phyloP scores from a whole-genome alignment of 31 red algal species.

The Porphyra umbilicalis region DNA sequence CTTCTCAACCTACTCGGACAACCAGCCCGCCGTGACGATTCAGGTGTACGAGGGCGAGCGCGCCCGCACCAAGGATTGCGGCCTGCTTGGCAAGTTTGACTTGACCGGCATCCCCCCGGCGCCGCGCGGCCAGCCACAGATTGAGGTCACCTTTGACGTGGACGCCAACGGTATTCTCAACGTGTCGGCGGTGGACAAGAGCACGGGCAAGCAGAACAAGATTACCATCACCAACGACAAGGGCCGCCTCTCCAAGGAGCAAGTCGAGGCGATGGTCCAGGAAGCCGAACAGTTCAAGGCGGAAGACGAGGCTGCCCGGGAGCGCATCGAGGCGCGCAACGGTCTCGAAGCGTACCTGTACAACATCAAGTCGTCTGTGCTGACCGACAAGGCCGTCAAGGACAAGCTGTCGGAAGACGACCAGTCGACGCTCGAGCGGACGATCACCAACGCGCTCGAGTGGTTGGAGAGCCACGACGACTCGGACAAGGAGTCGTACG shows the following conservation, averaged over 20 bases:
- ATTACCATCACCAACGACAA: slow-evolving; percentile 99
- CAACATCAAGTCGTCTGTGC: slow-evolving; percentile 54
- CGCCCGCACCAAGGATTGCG: slow-evolving; percentile 45
- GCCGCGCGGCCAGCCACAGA: slow-evolving; percentile 40
- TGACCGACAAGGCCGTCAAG: slow-evolving; percentile 80
- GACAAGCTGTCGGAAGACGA: slow-evolving; percentile 92
- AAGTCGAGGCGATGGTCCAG: slow-evolving; percentile 98
- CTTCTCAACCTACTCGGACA: slow-evolving; percentile 46
- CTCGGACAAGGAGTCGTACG: slow-evolving; percentile 89
- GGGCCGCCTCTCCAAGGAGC: slow-evolving; percentile 93
- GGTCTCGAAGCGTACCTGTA: slow-evolving; percentile 92
- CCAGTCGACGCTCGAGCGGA: slow-evolving; percentile 65
- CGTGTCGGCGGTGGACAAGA: slow-evolving; percentile 42
- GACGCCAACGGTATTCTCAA: slow-evolving; percentile 51
- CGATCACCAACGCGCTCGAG: slow-evolving; percentile 61
- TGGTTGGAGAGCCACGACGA: slow-evolving; percentile 94
- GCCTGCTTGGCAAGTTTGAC: slow-evolving; percentile 39
- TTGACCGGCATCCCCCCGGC: slow-evolving; percentile 47
- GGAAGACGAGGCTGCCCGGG: slow-evolving; percentile 80
- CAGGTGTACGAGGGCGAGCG: slow-evolving; percentile 60
- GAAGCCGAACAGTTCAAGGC: slow-evolving; percentile 99
- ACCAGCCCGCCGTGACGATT: slow-evolving; percentile 38
- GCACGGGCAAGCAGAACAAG: slow-evolving; percentile 89
- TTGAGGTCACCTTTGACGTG: slow-evolving; percentile 62
- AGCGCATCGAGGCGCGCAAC: slow-evolving; percentile 84